Evolutionary conservation across 768 basidiomycete genomes (phyloP).

Genomic region (Serendipita vermifera): DNA sequence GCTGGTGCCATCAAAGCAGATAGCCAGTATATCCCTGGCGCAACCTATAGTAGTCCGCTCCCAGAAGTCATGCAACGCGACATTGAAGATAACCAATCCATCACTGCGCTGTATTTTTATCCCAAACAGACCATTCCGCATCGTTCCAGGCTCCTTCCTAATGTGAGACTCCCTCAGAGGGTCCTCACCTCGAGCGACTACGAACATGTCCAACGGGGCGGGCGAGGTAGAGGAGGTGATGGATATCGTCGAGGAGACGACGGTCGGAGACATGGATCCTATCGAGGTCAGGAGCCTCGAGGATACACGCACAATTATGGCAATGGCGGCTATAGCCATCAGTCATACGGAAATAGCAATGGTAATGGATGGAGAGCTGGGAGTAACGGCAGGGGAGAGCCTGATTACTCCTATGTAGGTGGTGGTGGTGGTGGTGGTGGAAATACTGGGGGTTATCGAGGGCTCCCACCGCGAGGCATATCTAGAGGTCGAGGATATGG

Average conservation of each 20-base stretch:
- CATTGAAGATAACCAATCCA: conserved; percentile 72
- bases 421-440: not conserved
- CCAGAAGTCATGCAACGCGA: conserved; percentile 33
- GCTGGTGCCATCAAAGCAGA: conserved; percentile 71
- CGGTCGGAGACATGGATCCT: not conserved
- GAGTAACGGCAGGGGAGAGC: conserved; percentile 8
- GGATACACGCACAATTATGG: conserved; percentile 1
- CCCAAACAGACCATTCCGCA: conserved; percentile 79
- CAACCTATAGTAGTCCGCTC: conserved; percentile 72
- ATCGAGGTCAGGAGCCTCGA: not conserved
- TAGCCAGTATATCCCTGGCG: conserved; percentile 80
- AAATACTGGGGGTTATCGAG: not conserved
- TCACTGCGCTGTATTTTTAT: conserved; percentile 82
- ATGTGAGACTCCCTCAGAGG: conserved; percentile 44
- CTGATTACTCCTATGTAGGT: not conserved
- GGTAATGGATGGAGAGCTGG: conserved; percentile 8
- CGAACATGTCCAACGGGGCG: conserved; percentile 43
- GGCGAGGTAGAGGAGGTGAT: conserved; percentile 20
- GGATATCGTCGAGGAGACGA: conserved; percentile 21
- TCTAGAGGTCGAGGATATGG: not conserved
- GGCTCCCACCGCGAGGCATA: not conserved
- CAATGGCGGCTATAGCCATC: not conserved
- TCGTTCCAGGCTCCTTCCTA: conserved; percentile 67
- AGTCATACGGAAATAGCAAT: conserved; percentile 3
- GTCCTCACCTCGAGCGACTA: conserved; percentile 57